A percentile compares a stretch with the other conserved stretches of the same genome.
phyloP scores from a whole-genome alignment of 1,284 basidiomycete genomes.

The Volvariella volvacea region DNA sequence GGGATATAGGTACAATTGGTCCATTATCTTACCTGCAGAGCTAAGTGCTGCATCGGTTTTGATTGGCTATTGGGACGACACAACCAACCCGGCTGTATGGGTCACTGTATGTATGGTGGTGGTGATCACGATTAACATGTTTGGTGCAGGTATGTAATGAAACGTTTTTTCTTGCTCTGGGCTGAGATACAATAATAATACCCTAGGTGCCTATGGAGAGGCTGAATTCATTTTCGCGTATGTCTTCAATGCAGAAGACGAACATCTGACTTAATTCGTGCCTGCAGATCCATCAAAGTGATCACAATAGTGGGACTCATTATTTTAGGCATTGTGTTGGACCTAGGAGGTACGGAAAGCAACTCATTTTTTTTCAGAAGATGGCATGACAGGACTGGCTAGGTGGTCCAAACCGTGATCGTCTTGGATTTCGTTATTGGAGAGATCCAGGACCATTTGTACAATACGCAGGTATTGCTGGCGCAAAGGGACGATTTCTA shows the following conservation, averaged over 20 bases:
- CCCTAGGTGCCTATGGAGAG: conserved; percentile 60
- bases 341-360: conserved; percentile 51
- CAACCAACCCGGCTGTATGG: conserved; percentile 67
- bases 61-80: conserved; percentile 66
- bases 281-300: conserved; percentile 65
- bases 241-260: conserved; percentile 11
- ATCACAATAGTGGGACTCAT: conserved; percentile 64
- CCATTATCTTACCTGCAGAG: conserved; percentile 70
- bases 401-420: conserved; percentile 41
- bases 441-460: conserved; percentile 68
- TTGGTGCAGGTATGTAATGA: conserved; percentile 53
- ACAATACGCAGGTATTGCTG: conserved; percentile 47
- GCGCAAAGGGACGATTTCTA: conserved; percentile 59
- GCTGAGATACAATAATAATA: background rate
- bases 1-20: conserved; percentile 52
- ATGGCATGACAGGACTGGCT: conserved; percentile 6
- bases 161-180: background rate
- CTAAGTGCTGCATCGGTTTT: conserved; percentile 72
- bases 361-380: conserved; percentile 3
- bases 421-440: conserved; percentile 62
- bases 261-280: background rate
- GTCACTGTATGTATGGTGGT: conserved; percentile 70
- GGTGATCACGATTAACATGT: conserved; percentile 69
- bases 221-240: conserved; percentile 68
- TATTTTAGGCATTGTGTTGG: conserved; percentile 62